Evolutionary conservation across 345 rosid species (phyloP).

Genomic region (Corymbia maculata): DNA sequence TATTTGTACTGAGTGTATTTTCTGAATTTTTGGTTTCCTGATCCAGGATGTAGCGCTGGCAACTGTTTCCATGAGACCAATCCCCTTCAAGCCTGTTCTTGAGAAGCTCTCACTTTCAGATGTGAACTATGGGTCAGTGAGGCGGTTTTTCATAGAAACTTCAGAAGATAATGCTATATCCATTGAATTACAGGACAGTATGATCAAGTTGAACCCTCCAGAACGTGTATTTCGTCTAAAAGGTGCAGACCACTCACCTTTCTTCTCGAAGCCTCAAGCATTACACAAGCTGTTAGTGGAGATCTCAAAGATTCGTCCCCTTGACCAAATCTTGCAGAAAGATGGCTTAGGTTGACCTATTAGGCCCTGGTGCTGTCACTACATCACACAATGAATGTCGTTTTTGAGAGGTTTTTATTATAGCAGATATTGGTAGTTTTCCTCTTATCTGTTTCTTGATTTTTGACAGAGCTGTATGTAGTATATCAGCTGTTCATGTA

Average conservation of each 20-base stretch:
- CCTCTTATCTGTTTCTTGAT: background rate
- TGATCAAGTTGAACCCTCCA: conserved; percentile 69
- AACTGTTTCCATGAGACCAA: conserved; percentile 81
- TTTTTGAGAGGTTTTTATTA: background rate
- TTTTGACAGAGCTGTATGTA: background rate
- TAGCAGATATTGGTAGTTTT: background rate
- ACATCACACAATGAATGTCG: background rate
- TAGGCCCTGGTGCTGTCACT: background rate
- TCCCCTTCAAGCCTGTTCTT: conserved; percentile 84
- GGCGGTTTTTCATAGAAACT: conserved; percentile 76
- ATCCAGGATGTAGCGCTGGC: conserved; percentile 88
- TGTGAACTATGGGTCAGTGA: conserved; percentile 63
- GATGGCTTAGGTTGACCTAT: background rate
- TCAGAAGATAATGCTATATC: conserved; percentile 78
- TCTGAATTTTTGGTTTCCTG: background rate
- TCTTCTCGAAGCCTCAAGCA: conserved; percentile 96
- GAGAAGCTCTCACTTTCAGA: conserved; percentile 80
- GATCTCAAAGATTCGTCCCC: conserved; percentile 37
- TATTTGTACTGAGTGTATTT: background rate
- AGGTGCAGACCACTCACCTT: conserved; percentile 96
- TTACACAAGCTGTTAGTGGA: conserved; percentile 79
- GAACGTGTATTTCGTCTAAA: conserved; percentile 67
- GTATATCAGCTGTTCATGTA: background rate
- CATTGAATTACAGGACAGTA: conserved; percentile 46
- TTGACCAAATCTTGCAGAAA: background rate